Percentiles rank a stretch among this genome's conserved stretches.
phyloP scores from a whole-genome alignment of 306 rosid genomes.

The Aeschynomene evenia region DNA sequence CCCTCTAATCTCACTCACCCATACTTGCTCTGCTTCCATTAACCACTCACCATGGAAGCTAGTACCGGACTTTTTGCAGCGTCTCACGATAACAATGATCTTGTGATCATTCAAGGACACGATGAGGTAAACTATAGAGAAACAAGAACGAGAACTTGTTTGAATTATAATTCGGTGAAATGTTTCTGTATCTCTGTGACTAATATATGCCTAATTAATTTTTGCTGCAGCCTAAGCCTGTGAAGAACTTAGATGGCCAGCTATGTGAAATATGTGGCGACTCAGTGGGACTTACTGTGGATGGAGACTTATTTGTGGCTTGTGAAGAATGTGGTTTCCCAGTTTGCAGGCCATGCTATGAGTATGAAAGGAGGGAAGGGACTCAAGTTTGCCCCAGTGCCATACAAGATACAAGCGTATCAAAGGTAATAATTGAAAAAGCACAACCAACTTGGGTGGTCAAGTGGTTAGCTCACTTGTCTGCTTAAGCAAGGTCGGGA shows the following conservation, averaged over 20 bases:
- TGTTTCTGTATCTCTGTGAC: background rate
- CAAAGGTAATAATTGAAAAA: constrained; percentile 61
- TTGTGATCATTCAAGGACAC: constrained; percentile 79
- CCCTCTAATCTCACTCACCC: constrained; percentile 22
- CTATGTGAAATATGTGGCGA: constrained; percentile 97
- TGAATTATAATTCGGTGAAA: background rate
- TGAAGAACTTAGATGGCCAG: constrained; percentile 95
- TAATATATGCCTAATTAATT: background rate
- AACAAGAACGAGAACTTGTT: background rate
- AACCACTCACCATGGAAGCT: constrained; percentile 66
- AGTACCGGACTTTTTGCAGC: constrained; percentile 93
- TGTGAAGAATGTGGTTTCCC: constrained; percentile 98
- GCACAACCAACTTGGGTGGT: too few relatives aligned
- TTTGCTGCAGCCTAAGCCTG: constrained; percentile 70
- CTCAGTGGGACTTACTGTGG: constrained; percentile 85
- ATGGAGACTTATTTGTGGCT: constrained; percentile 91
- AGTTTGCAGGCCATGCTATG: constrained; percentile 90
- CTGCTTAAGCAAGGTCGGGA: too few relatives aligned
- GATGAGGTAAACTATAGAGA: constrained; percentile 61
- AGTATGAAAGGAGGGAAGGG: constrained; percentile 92
- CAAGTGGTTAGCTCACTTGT: too few relatives aligned
- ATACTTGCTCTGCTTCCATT: constrained; percentile 34
- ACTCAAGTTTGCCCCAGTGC: constrained; percentile 93
- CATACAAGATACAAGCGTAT: constrained; percentile 90
- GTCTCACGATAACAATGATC: constrained; percentile 84